Evolutionary conservation across 306 rosid species (phyloP), one percentile per base, ranked within the genome.

Genomic region (Dalbergia cochinchinensis): DNA sequence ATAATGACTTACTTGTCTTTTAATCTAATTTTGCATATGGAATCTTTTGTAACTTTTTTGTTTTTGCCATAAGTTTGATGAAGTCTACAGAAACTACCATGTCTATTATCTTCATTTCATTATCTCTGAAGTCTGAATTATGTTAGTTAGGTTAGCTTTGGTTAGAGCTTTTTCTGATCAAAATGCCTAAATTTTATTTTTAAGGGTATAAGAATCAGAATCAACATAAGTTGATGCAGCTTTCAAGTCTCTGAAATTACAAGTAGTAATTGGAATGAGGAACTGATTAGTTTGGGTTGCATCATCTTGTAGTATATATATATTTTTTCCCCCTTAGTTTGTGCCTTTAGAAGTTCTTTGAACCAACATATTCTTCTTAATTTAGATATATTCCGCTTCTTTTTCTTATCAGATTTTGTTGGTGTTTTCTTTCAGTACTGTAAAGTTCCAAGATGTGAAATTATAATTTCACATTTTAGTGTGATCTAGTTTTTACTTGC

Each of bases 201-300:
- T 54, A n/a, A 74, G 18, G 47, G 51, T 19, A 22, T 59, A 20
- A 4, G 11, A 22, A 15, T 44, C 31, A 45, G 11, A 73, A 45
- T 16, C 47, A 60, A 22, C 18, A 50, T 62, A 14, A 50, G 72
- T 14, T 48, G 62, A 26, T 37, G 20, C 14, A 47, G 31, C 42
- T 69, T 59, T 47, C 53, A 51, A 64, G 42, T 50, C 71, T 67
- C 51, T 60, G 62, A 58, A 48, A 69, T 31, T 37, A 15, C 51
- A 6, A 58, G 31, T 68, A 58, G 65, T 35, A 65, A 15, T 77
- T 8, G 42, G 73, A 66, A 54, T 37, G 31, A 39, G 41, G 62
- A 59, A 60, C 54, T 62, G 13, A 22, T 61, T 70, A 20, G 64
- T 15, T 45, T 69, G 71, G 82, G 60, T 71, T 79, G 63, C 83